Base-by-base conservation (phyloP, 345 rosid genomes). In the Stellera chamaejasme region DNA sequence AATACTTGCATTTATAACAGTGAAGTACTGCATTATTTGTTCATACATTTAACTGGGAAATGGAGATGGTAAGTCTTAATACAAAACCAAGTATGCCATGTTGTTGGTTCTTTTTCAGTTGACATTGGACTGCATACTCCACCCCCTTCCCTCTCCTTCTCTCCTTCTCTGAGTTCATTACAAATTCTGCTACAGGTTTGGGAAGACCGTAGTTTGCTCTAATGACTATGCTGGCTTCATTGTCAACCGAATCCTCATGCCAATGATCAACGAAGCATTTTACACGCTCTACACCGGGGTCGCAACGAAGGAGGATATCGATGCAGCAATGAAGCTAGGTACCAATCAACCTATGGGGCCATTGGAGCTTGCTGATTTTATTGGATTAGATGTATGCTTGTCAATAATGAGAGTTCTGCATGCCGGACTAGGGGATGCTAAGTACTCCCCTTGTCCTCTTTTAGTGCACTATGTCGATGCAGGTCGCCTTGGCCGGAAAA, bases 201-300 rank as follows among this genome's bases (percentile, higher is more conserved):
- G 84, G 62, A 88, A 92, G 90, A 79, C 69, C 10, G 72, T 83
- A 48, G 72, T 92, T 54, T 86, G 87, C 75, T 88, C 96, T 49
- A 73, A 78, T 67, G 96, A 92, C 59, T 86, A 75, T 11, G 32
- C 96, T 0, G 97, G 99, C 43, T 92, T 92, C 72, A 65, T 92
- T 0, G 89, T 92, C 59, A 92, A 92, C 64, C 75, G 99, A 46
- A 86, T 88, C 69, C 77, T 92, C 45, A 92, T 88, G 97, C 96
- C 97, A 5, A 92, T 92, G 99, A 86, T 92, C 73, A 92, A 92
- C 44, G 96, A 88, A 77, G 96, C 97, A 8, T 88, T 88, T 67
- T 69, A 69, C 67, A 60, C 91, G 5, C 91, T 93, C 12, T 70
- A 82, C 75, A 88, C 97, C 13, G 95, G 98, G 26, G 96, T 88